Evolutionary conservation across 2,329 filamentous ascomycete genomes (phyloP).

Genomic region (Ceratocystis huliohia): DNA sequence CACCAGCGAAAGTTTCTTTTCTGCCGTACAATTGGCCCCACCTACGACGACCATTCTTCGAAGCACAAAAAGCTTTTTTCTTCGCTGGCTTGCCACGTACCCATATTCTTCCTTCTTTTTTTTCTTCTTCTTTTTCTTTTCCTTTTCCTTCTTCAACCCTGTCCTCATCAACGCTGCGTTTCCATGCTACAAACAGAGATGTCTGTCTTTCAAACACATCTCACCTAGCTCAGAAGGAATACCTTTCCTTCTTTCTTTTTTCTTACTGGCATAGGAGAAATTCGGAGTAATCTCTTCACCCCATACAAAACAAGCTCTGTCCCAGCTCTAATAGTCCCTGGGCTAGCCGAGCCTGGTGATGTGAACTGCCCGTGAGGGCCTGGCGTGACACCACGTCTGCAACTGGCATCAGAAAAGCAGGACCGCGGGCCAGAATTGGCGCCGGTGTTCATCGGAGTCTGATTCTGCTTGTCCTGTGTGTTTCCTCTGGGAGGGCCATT

Average conservation of each 20-base stretch:
- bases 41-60: slow-evolving; percentile 12
- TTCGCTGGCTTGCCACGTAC: slow-evolving; percentile 6
- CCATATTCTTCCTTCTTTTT: neutral
- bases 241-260: slow-evolving; percentile 23
- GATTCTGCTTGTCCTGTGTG: slow-evolving; percentile 20
- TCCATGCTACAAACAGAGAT: slow-evolving; percentile 78
- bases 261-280: slow-evolving; percentile 73
- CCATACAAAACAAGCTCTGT: slow-evolving; percentile 32
- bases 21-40: slow-evolving; percentile 8
- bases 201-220: slow-evolving; percentile 25
- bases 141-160: slow-evolving; percentile 46
- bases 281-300: slow-evolving; percentile 88
- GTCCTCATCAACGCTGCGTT: slow-evolving; percentile 87
- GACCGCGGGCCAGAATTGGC: slow-evolving; percentile 17
- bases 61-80: slow-evolving; percentile 15
- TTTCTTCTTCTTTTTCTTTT: slow-evolving; percentile 25
- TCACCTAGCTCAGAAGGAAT: slow-evolving; percentile 22
- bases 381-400: slow-evolving; percentile 71
- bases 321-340: neutral
- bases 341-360: slow-evolving; percentile 20
- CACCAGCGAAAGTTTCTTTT: neutral
- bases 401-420: slow-evolving; percentile 91
- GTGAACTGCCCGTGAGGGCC: slow-evolving; percentile 71
- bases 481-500: slow-evolving; percentile 78
- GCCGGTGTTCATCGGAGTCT: neutral